phyloP scores from a whole-genome alignment of 2,329 filamentous ascomycete species.

The Macrophomina phaseolina region DNA sequence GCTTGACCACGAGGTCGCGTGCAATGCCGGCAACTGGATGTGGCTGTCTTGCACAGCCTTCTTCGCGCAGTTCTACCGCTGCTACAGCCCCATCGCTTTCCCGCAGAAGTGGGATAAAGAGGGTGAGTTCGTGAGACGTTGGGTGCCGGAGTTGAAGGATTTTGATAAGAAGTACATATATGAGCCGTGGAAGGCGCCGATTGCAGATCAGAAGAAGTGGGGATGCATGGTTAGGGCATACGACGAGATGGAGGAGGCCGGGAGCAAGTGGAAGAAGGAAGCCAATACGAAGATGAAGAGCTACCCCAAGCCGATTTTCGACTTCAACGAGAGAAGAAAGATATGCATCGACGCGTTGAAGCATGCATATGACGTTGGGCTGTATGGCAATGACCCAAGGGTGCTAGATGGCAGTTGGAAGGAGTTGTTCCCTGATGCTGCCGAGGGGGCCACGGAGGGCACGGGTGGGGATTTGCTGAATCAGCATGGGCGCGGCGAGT shows the following conservation, averaged over 20 bases:
- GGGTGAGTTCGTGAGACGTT: constrained; percentile 67
- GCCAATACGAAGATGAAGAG: constrained; percentile 43
- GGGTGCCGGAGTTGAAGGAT: constrained; percentile 68
- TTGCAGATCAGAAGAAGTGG: constrained; percentile 71
- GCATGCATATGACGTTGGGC: constrained; percentile 67
- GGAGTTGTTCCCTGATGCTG: constrained; percentile 53
- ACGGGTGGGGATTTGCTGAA: constrained; percentile 48
- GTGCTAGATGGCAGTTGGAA: constrained; percentile 68
- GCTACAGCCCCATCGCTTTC: constrained; percentile 74
- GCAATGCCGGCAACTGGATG: constrained; percentile 79
- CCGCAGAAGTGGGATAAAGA: constrained; percentile 77
- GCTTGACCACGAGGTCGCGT: constrained; percentile 75
- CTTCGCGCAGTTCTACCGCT: constrained; percentile 73
- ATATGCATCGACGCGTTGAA: constrained; percentile 73
- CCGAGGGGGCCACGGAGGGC: constrained; percentile 53
- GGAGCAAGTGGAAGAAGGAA: constrained; percentile 33
- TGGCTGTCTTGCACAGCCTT: constrained; percentile 80
- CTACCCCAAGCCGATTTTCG: constrained; percentile 80
- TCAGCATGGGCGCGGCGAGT: not conserved
- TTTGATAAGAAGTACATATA: constrained; percentile 75
- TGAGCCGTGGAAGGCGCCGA: constrained; percentile 77
- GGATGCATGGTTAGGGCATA: constrained; percentile 65
- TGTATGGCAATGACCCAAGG: constrained; percentile 67
- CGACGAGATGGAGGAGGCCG: constrained; percentile 33
- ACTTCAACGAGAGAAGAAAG: constrained; percentile 68